phyloP scores from a whole-genome alignment of 768 basidiomycete genomes.

The Cyclocybe aegerita region DNA sequence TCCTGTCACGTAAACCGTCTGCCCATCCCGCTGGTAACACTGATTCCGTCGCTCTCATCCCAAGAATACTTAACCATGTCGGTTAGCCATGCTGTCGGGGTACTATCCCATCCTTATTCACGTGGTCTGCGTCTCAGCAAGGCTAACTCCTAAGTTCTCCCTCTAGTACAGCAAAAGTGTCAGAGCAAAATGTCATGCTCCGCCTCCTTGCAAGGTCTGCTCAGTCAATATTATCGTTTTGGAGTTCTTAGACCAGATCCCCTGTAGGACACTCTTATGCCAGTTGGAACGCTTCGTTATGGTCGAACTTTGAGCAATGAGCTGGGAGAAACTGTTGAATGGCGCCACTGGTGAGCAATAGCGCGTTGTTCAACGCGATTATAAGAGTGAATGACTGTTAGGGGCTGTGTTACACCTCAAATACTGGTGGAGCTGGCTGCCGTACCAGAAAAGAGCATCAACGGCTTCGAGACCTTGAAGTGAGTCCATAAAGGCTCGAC shows the following conservation, averaged over 20 bases:
- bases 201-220: conserved; percentile 51
- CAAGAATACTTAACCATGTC: conserved; percentile 8
- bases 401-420: conserved; percentile 70
- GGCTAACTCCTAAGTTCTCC: background rate
- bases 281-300: conserved; percentile 64
- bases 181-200: conserved; percentile 68
- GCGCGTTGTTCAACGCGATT: background rate
- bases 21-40: background rate
- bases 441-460: conserved; percentile 37
- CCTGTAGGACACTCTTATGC: conserved; percentile 44
- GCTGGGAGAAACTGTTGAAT: conserved; percentile 65
- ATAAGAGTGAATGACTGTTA: conserved; percentile 22
- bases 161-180: conserved; percentile 70
- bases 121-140: background rate
- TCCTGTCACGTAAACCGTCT: background rate
- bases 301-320: conserved; percentile 44
- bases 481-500: conserved; percentile 24
- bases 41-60: background rate
- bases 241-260: background rate
- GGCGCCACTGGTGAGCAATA: conserved; percentile 69
- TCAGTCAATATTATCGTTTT: too few species aligned
- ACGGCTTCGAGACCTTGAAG: conserved; percentile 55
- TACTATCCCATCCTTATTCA: conserved; percentile 7
- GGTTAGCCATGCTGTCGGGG: conserved; percentile 19
- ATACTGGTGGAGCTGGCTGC: conserved; percentile 52